A percentile compares a stretch with the other conserved stretches of the same genome.
These are phyloP conservation scores for Cutaneotrichosporon sp. DNA, from an alignment of 1,284 basidiomycete genomes.

Conservation along the genomic window DNA sequence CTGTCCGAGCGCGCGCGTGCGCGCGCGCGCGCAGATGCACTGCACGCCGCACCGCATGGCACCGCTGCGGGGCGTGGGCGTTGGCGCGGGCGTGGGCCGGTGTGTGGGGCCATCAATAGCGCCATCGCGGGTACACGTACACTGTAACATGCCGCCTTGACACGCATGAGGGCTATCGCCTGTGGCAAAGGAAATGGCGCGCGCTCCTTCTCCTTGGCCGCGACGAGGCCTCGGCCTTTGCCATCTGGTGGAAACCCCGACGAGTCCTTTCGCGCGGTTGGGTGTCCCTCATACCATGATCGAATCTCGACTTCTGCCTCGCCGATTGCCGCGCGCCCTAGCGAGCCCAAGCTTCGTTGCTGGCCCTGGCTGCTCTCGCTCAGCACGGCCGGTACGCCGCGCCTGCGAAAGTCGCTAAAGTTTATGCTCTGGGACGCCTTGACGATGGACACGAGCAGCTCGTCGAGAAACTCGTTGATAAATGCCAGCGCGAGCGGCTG, in stretches of 20 bases:
- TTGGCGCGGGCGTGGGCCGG: no score
- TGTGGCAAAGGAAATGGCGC: slow-evolving; percentile 31
- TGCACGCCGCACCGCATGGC: no score
- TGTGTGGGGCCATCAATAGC: not conserved
- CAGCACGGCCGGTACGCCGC: slow-evolving; percentile 63
- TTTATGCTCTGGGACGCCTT: slow-evolving; percentile 64
- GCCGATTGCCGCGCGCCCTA: slow-evolving; percentile 82
- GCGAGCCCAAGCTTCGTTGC: slow-evolving; percentile 36
- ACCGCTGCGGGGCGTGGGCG: no score
- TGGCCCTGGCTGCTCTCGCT: slow-evolving; percentile 42
- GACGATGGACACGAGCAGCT: slow-evolving; percentile 71
- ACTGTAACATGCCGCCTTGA: slow-evolving; percentile 39
- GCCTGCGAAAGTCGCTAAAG: slow-evolving; percentile 64
- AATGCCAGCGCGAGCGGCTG: slow-evolving; percentile 64
- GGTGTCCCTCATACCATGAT: slow-evolving; percentile 62
- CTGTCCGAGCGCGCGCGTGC: not conserved
- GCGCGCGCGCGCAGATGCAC: no score
- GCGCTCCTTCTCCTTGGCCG: slow-evolving; percentile 2
- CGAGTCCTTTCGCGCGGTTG: slow-evolving; percentile 21
- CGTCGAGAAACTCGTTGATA: slow-evolving; percentile 82
- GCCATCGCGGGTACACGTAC: slow-evolving; percentile 26
- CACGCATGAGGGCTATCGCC: slow-evolving; percentile 41
- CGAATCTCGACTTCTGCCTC: slow-evolving; percentile 86
- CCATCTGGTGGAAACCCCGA: slow-evolving; percentile 31
- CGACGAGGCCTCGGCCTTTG: slow-evolving; percentile 29